Evolutionary conservation across 2,329 filamentous ascomycete species (phyloP).

Genomic region (Paecilomyces dactylethromorphus): DNA sequence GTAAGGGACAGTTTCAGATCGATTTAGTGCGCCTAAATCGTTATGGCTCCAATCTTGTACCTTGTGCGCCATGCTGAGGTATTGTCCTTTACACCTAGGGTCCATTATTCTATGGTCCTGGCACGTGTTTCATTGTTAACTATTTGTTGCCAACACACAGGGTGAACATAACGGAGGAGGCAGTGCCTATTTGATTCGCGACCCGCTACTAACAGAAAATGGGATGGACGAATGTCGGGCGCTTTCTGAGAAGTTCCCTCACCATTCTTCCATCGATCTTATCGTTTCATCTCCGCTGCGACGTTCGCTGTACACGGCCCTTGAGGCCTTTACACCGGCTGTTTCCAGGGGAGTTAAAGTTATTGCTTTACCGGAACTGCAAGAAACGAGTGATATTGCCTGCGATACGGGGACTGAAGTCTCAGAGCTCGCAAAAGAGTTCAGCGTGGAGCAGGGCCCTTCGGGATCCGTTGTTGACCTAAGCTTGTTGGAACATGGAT

Average conservation of each 20-base stretch:
- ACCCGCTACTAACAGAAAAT: constrained; percentile 4
- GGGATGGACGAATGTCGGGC: constrained; percentile 5
- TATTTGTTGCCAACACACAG: background rate
- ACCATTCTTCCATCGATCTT: constrained; percentile 5
- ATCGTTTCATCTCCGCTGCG: constrained; percentile 8
- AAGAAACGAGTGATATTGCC: constrained; percentile 7
- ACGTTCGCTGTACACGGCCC: constrained; percentile 6
- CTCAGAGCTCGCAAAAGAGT: constrained; percentile 3
- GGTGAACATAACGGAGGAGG: constrained; percentile 10
- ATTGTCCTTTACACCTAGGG: background rate
- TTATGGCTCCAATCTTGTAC: background rate
- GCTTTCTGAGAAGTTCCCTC: constrained; percentile 4
- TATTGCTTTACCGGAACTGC: constrained; percentile 8
- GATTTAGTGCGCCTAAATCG: background rate
- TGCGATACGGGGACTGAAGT: constrained; percentile 8
- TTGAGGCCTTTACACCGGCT: constrained; percentile 7
- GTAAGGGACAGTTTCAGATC: background rate
- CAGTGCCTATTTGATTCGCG: constrained; percentile 8
- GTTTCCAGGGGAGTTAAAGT: constrained; percentile 5
- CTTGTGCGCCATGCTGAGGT: background rate
- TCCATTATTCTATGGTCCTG: background rate
- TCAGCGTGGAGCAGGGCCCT: background rate
- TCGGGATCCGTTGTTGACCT: constrained; percentile 2
- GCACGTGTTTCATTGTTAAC: background rate
- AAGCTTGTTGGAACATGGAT: constrained; percentile 3